A percentile compares a stretch with the other conserved stretches of the same genome.
These are phyloP conservation scores for Nepenthes alata DNA, from an alignment of 179 eudicot genomes.

Conservation along the genomic window DNA sequence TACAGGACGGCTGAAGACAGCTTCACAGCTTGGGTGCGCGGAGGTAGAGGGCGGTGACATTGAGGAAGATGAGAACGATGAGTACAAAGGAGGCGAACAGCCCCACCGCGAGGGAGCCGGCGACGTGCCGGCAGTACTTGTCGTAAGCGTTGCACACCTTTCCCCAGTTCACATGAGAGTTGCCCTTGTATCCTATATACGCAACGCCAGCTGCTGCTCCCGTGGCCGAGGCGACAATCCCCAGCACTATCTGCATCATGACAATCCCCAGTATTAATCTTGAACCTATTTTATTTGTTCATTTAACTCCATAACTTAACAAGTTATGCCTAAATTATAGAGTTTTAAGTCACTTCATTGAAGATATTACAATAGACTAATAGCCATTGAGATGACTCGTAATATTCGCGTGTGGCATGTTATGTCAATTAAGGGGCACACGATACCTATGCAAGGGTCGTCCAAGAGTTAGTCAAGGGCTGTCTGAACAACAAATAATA, in stretches of 20 bases:
- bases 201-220: slow-evolving; percentile 34
- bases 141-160: slow-evolving; percentile 30
- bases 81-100: slow-evolving; percentile 20
- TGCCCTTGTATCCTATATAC: slow-evolving; percentile 27
- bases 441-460: no score
- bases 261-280: background rate
- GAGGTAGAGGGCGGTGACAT: slow-evolving; percentile 8
- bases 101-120: slow-evolving; percentile 19
- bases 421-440: no score
- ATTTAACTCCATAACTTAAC: background rate
- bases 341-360: no score
- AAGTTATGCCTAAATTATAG: no score
- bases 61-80: slow-evolving; percentile 12
- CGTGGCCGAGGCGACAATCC: slow-evolving; percentile 31
- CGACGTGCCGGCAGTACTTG: slow-evolving; percentile 23
- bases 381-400: no score
- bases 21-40: slow-evolving; percentile 12
- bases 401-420: no score
- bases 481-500: no score
- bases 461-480: no score
- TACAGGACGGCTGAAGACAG: no score
- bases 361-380: no score
- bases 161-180: slow-evolving; percentile 37
- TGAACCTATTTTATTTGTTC: background rate
- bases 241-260: slow-evolving; percentile 19